phyloP scores from a whole-genome alignment of 495 filamentous ascomycete species.

The Tuber borchii region DNA sequence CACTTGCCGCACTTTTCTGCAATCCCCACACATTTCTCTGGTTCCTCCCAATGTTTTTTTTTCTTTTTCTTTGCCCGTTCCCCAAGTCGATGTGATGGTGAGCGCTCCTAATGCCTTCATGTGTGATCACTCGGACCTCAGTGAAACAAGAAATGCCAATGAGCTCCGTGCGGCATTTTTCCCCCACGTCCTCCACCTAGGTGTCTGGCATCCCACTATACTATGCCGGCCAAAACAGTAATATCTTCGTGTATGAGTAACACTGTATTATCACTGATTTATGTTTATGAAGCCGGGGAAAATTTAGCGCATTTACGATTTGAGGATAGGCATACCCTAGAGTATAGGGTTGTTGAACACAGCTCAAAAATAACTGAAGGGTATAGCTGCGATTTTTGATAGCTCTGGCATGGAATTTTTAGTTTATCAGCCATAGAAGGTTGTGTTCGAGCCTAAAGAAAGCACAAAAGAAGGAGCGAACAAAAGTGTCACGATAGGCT shows the following conservation, averaged over 20 bases:
- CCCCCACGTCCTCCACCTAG: neutral
- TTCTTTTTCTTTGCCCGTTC: neutral
- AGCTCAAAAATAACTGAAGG: neutral
- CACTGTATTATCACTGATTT: neutral
- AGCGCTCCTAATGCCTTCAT: neutral
- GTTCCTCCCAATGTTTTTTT: neutral
- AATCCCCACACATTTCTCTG: neutral
- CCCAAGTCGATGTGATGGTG: neutral
- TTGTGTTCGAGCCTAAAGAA: too few species aligned
- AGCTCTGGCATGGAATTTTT: neutral
- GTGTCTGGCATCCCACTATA: neutral
- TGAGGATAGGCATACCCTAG: neutral
- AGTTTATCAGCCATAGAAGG: neutral
- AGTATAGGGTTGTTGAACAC: neutral
- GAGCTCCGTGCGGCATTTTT: neutral
- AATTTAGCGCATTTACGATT: neutral
- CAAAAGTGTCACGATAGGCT: too few species aligned
- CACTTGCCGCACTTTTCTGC: neutral
- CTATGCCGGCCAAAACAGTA: neutral
- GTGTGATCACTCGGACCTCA: neutral
- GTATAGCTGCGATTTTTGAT: neutral
- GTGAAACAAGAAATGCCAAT: too few species aligned
- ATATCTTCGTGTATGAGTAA: neutral
- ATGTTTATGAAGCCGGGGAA: neutral
- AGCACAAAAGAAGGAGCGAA: too few species aligned